Conservation (phyloP, 345 rosid genomes). For the Eucalyptus pauciflora region DNA sequence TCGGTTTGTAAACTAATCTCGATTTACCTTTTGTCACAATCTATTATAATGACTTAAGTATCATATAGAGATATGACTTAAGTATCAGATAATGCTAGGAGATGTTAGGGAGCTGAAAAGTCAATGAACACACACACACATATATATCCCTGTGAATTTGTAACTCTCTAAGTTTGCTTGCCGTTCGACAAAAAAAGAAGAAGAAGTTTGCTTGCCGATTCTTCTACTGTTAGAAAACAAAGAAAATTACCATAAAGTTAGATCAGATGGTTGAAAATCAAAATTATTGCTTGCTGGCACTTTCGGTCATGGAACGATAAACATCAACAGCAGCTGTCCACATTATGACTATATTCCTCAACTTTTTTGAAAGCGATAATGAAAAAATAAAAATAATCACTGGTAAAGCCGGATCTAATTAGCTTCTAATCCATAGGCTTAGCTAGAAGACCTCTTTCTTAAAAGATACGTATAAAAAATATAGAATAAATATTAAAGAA, state of each 20-base stretch:
- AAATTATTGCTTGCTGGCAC: background rate
- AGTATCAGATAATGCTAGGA: background rate
- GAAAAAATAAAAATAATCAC: background rate
- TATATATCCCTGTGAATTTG: background rate
- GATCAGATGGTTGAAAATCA: background rate
- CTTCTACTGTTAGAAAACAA: background rate
- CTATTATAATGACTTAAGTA: background rate
- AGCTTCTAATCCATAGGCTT: background rate
- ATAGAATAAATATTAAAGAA: background rate
- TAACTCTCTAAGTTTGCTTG: background rate
- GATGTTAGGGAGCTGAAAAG: background rate
- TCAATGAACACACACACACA: background rate
- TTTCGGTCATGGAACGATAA: background rate
- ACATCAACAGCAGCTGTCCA: background rate
- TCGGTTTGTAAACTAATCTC: background rate
- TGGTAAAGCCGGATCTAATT: background rate
- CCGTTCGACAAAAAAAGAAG: too few relatives aligned
- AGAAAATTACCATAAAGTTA: background rate
- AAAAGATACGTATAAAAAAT: background rate
- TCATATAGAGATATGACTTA: background rate
- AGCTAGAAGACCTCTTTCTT: background rate
- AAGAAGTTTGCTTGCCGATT: background rate
- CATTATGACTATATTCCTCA: background rate
- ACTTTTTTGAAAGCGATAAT: background rate
- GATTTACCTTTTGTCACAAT: background rate